Conservation (phyloP, 768 basidiomycete species). For the Mycena metata region DNA sequence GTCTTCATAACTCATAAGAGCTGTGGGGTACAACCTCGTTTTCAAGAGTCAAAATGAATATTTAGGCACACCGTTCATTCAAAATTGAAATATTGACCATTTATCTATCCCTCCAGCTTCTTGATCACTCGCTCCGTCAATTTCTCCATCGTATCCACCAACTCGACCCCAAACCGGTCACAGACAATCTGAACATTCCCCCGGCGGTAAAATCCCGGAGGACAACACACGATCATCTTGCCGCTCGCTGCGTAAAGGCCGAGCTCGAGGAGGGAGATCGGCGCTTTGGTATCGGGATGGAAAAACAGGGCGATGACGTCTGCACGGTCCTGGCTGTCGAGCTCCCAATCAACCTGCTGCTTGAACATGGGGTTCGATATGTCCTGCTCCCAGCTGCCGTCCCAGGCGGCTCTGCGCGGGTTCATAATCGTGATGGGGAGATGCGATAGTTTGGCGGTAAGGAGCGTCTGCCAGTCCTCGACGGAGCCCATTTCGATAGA, state of each 20-base stretch:
- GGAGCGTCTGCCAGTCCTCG: constrained; percentile 27
- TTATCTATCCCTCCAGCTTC: constrained; percentile 65
- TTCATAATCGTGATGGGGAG: constrained; percentile 26
- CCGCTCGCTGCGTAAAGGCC: constrained; percentile 23
- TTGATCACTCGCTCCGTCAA: constrained; percentile 6
- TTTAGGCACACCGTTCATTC: too few relatives aligned
- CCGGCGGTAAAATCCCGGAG: constrained; percentile 25
- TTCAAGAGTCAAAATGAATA: too few relatives aligned
- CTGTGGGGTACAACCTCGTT: too few relatives aligned
- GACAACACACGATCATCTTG: constrained; percentile 29
- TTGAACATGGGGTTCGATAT: constrained; percentile 19
- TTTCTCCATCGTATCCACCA: constrained; percentile 11
- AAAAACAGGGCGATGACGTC: constrained; percentile 30
- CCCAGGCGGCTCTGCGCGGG: constrained; percentile 27
- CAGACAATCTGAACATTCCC: constrained; percentile 32
- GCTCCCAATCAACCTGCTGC: constrained; percentile 29
- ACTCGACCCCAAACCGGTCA: not conserved
- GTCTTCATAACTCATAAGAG: too few relatives aligned
- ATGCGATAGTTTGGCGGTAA: constrained; percentile 17
- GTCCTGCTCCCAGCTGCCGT: constrained; percentile 23
- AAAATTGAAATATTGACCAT: too few relatives aligned
- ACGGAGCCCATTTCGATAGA: constrained; percentile 20
- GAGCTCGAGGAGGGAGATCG: constrained; percentile 28
- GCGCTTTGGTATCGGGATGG: constrained; percentile 25
- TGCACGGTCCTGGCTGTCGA: constrained; percentile 26